phyloP scores from a whole-genome alignment of 2,329 filamentous ascomycete genomes.

The Alternaria angustiovoidea region DNA sequence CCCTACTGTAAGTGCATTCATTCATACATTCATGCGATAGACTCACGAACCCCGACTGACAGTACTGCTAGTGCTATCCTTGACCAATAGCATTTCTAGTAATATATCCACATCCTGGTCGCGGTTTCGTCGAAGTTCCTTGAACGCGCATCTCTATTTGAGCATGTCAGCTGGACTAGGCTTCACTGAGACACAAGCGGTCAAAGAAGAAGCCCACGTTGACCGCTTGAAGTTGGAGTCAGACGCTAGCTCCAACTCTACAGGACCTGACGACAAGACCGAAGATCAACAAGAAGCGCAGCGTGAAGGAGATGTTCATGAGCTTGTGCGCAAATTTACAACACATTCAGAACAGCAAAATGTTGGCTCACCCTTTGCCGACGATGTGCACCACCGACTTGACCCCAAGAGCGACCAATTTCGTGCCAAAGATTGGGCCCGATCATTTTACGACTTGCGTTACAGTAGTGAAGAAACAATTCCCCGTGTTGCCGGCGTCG shows the following conservation, averaged over 20 bases:
- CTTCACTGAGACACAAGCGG: neutral
- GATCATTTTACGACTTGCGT: slow-evolving; percentile 55
- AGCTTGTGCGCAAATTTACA: slow-evolving; percentile 51
- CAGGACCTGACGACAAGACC: neutral
- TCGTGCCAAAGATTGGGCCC: slow-evolving; percentile 54
- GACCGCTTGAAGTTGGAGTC: neutral
- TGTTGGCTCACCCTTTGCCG: slow-evolving; percentile 42
- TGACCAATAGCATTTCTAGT: neutral
- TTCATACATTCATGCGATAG: neutral
- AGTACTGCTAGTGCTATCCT: neutral
- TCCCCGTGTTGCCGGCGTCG: slow-evolving; percentile 65
- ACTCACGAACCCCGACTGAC: neutral
- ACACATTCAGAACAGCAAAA: slow-evolving; percentile 44
- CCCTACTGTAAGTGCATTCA: neutral
- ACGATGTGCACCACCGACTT: slow-evolving; percentile 49
- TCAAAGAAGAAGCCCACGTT: neutral
- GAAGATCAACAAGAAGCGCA: slow-evolving; percentile 13
- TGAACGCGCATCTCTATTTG: neutral
- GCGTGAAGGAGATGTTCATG: slow-evolving; percentile 24
- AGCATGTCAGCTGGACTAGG: slow-evolving; percentile 7
- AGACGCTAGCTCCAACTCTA: slow-evolving; percentile 20
- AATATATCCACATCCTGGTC: neutral
- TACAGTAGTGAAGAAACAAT: slow-evolving; percentile 59
- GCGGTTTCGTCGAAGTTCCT: neutral
- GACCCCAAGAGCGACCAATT: slow-evolving; percentile 56